phyloP scores from a whole-genome alignment of 2,329 filamentous ascomycete genomes.

The Reticulascus tulasneorum region DNA sequence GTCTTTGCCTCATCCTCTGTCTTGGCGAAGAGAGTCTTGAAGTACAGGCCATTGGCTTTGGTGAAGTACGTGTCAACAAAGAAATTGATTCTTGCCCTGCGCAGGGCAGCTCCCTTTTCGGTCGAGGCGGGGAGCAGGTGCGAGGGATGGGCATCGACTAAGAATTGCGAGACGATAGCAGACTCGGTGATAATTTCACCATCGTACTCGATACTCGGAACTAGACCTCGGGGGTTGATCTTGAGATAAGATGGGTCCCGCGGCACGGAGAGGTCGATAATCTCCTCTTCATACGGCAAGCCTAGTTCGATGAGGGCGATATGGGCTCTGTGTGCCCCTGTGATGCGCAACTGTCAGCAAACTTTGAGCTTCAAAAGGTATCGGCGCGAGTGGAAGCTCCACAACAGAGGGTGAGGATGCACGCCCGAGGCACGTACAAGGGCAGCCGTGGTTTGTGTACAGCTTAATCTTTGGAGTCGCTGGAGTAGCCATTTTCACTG shows the following conservation, averaged over 20 bases:
- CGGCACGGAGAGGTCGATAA: conserved; percentile 66
- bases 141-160: conserved; percentile 65
- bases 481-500: no score
- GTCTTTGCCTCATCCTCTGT: conserved; percentile 46
- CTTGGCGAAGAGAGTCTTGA: conserved; percentile 43
- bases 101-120: conserved; percentile 51
- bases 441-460: conserved; percentile 68
- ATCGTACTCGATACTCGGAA: conserved; percentile 66
- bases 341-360: no score
- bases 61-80: conserved; percentile 67
- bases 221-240: conserved; percentile 74
- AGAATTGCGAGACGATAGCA: conserved; percentile 67
- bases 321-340: conserved; percentile 69
- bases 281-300: conserved; percentile 64
- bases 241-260: conserved; percentile 71
- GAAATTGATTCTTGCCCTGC: conserved; percentile 63
- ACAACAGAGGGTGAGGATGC: background rate
- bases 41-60: conserved; percentile 51
- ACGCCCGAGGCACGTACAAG: conserved; percentile 39
- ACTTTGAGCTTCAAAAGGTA: no score
- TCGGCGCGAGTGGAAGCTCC: no score
- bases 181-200: conserved; percentile 70
- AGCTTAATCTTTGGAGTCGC: conserved; percentile 52
- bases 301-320: conserved; percentile 65
- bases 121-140: conserved; percentile 57